These are phyloP conservation scores for Fermentozyma sake DNA, from an alignment of 1,139 yeast genomes.

Conservation along the genomic window DNA sequence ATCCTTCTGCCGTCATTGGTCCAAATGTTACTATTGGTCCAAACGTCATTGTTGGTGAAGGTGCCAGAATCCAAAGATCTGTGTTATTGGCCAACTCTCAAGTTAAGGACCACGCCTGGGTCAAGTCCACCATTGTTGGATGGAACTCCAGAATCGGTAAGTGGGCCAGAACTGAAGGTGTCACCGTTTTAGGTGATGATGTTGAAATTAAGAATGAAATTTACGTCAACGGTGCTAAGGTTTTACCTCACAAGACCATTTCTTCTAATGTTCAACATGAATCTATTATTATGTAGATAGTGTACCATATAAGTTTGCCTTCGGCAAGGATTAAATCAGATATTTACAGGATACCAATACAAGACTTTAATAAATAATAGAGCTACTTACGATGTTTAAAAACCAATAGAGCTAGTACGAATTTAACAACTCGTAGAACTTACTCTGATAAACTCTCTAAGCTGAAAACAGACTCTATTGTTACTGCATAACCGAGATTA, in stretches of 20 bases:
- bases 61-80: slow-evolving; percentile 97
- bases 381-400: slow-evolving; percentile 2
- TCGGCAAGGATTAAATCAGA: slow-evolving; percentile 1
- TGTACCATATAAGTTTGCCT: slow-evolving; percentile 2
- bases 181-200: slow-evolving; percentile 97
- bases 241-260: slow-evolving; percentile 96
- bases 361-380: slow-evolving; percentile 2
- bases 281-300: slow-evolving; percentile 84
- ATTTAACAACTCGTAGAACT: too few relatives aligned
- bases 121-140: slow-evolving; percentile 96
- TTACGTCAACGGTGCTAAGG: slow-evolving; percentile 98
- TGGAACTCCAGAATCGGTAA: slow-evolving; percentile 98
- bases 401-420: too few relatives aligned
- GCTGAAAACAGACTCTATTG: too few relatives aligned
- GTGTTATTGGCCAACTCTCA: slow-evolving; percentile 88
- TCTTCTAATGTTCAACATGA: slow-evolving; percentile 96
- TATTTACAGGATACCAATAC: too few relatives aligned
- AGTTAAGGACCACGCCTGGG: slow-evolving; percentile 97
- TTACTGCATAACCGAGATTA: too few relatives aligned
- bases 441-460: too few relatives aligned
- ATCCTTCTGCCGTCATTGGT: slow-evolving; percentile 92
- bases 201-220: slow-evolving; percentile 98
- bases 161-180: slow-evolving; percentile 99
- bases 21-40: slow-evolving; percentile 99
- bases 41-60: slow-evolving; percentile 92